Evolutionary conservation across 2,329 filamentous ascomycete species (phyloP), one percentile per base, ranked within the genome.

Genomic region (Lasiodiplodia sp.): DNA sequence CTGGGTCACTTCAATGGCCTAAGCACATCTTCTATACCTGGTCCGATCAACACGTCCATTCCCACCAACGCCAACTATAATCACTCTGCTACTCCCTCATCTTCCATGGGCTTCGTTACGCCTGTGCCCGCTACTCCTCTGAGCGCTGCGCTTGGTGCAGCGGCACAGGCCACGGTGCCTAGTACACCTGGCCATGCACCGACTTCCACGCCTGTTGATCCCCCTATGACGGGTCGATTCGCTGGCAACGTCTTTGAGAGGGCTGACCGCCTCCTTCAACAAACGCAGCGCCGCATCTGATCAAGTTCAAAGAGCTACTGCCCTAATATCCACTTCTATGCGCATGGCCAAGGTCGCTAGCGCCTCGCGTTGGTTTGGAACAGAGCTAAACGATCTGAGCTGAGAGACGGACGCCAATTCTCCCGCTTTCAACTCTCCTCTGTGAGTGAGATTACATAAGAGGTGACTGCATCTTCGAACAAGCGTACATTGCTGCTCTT

Each of bases 161-260:
- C 94, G 23, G 92, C 94, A 67, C 94, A 97, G 79, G 94, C 94
- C 0, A 97, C 93, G 0, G 90, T 97, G 12, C 92, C 93, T 4
- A 92, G 87, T 2, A 92, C 89, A 0, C 88, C 89, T 11, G 49
- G 66, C 38, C 63, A 79, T 76, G 16, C 77, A 76, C 28, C 75
- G 75, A 44, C 72, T 75, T 55, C 52, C 52, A 47, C 69, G 64
- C 28, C 38, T 34, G 47, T 62, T 47, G 64, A 37, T 12, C 75
- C 72, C 47, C 75, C 73, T 2, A 75, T 77, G 52, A 70, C 70
- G 7, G 70, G 70, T 23, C 64, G 57, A 25, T 70, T 71, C 64
- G 63, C 70, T 34, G 69, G 70, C 53, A 77, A 78, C 34, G 76
- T 79, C 28, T 79, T 79, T 56, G 78, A 79, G 69, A 73, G 77